Evolutionary conservation across 805 yeast genomes (phyloP), one percentile per base, ranked within the genome.

Genomic region (Sporopachydermia quercuum): DNA sequence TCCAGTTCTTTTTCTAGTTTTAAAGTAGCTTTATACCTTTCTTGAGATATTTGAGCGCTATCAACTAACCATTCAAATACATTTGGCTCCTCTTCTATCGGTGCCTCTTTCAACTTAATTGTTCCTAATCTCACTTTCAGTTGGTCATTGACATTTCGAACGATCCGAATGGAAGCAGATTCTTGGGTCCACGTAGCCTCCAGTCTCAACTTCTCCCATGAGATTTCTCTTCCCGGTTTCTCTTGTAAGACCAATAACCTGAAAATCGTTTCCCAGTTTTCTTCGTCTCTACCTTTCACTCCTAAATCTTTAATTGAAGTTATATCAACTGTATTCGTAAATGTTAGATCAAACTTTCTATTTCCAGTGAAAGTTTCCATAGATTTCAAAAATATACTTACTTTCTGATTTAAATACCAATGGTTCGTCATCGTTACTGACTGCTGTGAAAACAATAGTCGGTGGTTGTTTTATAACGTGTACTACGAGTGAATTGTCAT

Each of bases 1-100:
- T 34, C 27, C 34, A 42, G 38, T 34, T 50, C 48, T 6, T 39
- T 42, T 11, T 42, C 19, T 18, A 43, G 35, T 2, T 36, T 40
- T 2, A 37, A 19, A 1, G 49, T 16, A 16, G 33, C 19, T n/a
- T 8, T 18, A 15, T 30, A 16, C 11, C 30, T 23, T 23, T 23
- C 30, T 8, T 23, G 30, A 23, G 13, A 8, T n/a, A 8, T 8
- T n/a, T n/a, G 30, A 23, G 30, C n/a, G n/a, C 13, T 23, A 23
- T 23, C 30, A 23, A 23, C 30, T 8, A 23, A n/a, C 30, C 30
- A 23, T 23, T 23, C 30, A 23, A 23, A 23, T 23, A 23, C 30
- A n/a, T 23, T 23, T n/a, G 30, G 30, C n/a, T 23, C 30, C 30
- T 23, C 30, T 8, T 23, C 30, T 8, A 23, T 23, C n/a, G 30